phyloP scores from a whole-genome alignment of 495 filamentous ascomycete genomes.

The Hyaloscypha hepaticicola region DNA sequence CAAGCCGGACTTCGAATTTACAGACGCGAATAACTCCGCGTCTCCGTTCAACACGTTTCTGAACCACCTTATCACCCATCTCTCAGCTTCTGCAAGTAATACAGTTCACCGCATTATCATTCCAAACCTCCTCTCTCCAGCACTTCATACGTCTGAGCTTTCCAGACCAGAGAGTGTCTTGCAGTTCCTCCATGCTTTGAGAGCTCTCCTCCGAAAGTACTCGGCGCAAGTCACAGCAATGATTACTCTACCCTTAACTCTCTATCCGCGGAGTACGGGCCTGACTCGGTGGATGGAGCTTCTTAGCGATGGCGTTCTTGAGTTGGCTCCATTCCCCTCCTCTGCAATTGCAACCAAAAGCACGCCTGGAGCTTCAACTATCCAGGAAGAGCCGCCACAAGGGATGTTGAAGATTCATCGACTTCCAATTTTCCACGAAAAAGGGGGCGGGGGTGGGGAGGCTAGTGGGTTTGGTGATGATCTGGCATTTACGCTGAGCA shows the following conservation, averaged over 20 bases:
- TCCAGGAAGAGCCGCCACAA: slow-evolving; percentile 71
- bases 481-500: slow-evolving; percentile 83
- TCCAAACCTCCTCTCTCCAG: slow-evolving; percentile 80
- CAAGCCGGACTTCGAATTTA: slow-evolving; percentile 33
- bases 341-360: slow-evolving; percentile 45
- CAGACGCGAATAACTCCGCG: slow-evolving; percentile 8
- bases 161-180: slow-evolving; percentile 69
- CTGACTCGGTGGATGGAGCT: slow-evolving; percentile 87
- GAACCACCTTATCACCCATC: slow-evolving; percentile 53
- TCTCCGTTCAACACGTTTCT: slow-evolving; percentile 68
- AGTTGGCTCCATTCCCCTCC: slow-evolving; percentile 76
- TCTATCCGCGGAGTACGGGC: slow-evolving; percentile 76
- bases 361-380: slow-evolving; percentile 40
- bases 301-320: slow-evolving; percentile 81
- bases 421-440: slow-evolving; percentile 82
- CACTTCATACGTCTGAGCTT: slow-evolving; percentile 68
- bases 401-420: slow-evolving; percentile 81
- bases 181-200: slow-evolving; percentile 79
- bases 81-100: slow-evolving; percentile 55
- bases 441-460: slow-evolving; percentile 74
- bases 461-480: slow-evolving; percentile 71
- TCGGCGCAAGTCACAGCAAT: slow-evolving; percentile 67
- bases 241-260: slow-evolving; percentile 73
- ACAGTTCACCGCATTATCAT: slow-evolving; percentile 80
- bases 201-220: slow-evolving; percentile 68